Evolutionary conservation across 2,329 filamentous ascomycete species (phyloP), one percentile per base, ranked within the genome.

Genomic region (Nemania sp.): DNA sequence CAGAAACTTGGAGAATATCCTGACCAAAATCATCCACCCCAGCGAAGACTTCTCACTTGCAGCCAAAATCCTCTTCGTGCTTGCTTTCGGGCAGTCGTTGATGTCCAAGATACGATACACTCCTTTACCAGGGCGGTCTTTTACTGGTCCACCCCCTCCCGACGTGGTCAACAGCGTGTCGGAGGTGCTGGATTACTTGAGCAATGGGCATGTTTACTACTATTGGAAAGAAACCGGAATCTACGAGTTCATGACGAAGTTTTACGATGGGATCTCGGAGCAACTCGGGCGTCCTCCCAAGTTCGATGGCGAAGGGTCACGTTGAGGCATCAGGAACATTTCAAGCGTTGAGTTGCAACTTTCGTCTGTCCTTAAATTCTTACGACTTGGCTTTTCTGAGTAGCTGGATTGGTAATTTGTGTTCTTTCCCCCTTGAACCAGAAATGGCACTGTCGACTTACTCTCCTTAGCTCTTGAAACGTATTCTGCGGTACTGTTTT

Each of bases 1-100:
- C 42, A 58, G 55, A 32, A 58, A 58, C 42, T 47, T 58, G 55
- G 10, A 46, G 5, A 51, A 51, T 29, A 51, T 57, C 9, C 9
- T 47, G 17, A 34, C 13, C 4, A 46, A 42, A 12, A 58, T 58
- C n/a, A 6, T 58, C 6, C 34, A 47, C n/a, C 13, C 6, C 25
- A 25, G n/a, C 5, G 20, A 15, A 1, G 11, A 18, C 5, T 40
- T 55, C 20, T 29, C 7, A 7, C 25, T 7, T 7, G 25, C 3
- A 3, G 25, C 25, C 7, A 29, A 29, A 29, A 29, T 3, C n/a
- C n/a, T n/a, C n/a, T n/a, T 29, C 7, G 25, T 29, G 25, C 4
- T 7, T 29, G 25, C 25, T 29, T 3, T 29, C 25, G 25, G 25
- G 3, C 25, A 4, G 7, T 29, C 25, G 7, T 3, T 29, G 25